A percentile compares a stretch with the other conserved stretches of the same genome.
phyloP scores from a whole-genome alignment of 768 basidiomycete genomes.

The Boletus patriciae region DNA sequence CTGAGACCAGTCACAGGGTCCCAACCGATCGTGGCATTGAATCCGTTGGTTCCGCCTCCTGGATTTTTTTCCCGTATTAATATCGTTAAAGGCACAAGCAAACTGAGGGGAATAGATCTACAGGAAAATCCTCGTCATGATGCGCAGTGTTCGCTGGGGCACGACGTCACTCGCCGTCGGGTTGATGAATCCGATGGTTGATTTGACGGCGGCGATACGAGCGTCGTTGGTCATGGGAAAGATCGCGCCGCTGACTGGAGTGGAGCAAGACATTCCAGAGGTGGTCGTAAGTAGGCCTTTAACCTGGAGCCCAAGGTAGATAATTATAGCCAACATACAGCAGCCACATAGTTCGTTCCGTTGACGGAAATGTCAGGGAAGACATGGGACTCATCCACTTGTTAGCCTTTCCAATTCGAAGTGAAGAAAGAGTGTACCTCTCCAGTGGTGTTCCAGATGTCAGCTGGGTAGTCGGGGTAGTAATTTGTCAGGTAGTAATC shows the following conservation, averaged over 20 bases:
- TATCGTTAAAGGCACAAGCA: constrained; percentile 37
- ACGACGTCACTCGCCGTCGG: constrained; percentile 40
- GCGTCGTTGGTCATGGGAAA: constrained; percentile 41
- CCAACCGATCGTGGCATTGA: constrained; percentile 27
- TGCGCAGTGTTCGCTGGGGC: not conserved
- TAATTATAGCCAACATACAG: constrained; percentile 6
- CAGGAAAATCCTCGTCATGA: too few species aligned
- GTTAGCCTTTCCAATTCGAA: constrained; percentile 31
- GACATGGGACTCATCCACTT: constrained; percentile 34
- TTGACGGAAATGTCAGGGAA: constrained; percentile 41
- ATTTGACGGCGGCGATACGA: constrained; percentile 33
- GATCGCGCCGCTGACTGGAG: constrained; percentile 34
- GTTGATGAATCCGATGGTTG: constrained; percentile 44
- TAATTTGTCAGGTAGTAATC: constrained; percentile 31
- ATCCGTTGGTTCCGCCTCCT: constrained; percentile 44
- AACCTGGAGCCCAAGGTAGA: constrained; percentile 24
- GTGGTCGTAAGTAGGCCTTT: constrained; percentile 36
- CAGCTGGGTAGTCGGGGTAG: constrained; percentile 23
- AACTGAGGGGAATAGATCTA: constrained; percentile 11
- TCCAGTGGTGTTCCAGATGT: constrained; percentile 30
- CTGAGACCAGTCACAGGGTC: constrained; percentile 31
- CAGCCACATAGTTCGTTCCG: constrained; percentile 34
- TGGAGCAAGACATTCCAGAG: constrained; percentile 36
- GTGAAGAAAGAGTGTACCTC: constrained; percentile 14
- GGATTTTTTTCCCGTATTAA: constrained; percentile 47